Evolutionary conservation across 768 basidiomycete genomes (phyloP).

Genomic region (Baorangia bicolor): DNA sequence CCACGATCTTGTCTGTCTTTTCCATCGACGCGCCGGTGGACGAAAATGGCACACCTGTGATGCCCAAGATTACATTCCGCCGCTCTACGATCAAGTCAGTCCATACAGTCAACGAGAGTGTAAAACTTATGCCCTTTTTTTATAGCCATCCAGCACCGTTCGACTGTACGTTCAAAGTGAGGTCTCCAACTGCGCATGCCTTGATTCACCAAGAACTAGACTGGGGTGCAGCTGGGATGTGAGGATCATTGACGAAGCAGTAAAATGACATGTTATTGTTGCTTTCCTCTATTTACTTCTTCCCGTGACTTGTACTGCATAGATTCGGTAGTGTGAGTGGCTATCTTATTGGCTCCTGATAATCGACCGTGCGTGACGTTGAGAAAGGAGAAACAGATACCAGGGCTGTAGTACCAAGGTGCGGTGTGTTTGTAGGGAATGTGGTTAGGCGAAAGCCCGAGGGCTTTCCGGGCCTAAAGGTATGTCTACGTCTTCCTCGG

Average conservation of each 20-base stretch:
- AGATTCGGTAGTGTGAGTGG: background rate
- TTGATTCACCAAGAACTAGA: constrained; percentile 1
- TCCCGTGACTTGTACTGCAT: background rate
- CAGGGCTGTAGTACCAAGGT: too few species aligned
- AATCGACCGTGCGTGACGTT: too few species aligned
- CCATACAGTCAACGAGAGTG: background rate
- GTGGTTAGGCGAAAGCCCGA: too few species aligned
- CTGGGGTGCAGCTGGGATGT: background rate
- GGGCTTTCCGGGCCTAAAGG: too few species aligned
- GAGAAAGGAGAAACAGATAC: too few species aligned
- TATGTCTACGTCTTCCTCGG: too few species aligned
- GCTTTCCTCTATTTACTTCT: background rate
- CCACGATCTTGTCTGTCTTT: background rate
- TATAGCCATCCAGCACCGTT: constrained; percentile 1
- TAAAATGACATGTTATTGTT: background rate
- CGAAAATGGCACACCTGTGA: background rate
- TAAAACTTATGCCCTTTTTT: background rate
- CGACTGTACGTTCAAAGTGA: constrained; percentile 1
- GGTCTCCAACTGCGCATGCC: background rate
- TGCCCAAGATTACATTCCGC: constrained; percentile 1
- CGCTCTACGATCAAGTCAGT: constrained; percentile 7
- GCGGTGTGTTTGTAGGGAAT: too few species aligned
- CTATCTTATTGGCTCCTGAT: too few species aligned
- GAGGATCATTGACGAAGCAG: background rate
- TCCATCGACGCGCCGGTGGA: constrained; percentile 1